phyloP scores from a whole-genome alignment of 2,329 filamentous ascomycete species.

The Rugonectria rugulosa region DNA sequence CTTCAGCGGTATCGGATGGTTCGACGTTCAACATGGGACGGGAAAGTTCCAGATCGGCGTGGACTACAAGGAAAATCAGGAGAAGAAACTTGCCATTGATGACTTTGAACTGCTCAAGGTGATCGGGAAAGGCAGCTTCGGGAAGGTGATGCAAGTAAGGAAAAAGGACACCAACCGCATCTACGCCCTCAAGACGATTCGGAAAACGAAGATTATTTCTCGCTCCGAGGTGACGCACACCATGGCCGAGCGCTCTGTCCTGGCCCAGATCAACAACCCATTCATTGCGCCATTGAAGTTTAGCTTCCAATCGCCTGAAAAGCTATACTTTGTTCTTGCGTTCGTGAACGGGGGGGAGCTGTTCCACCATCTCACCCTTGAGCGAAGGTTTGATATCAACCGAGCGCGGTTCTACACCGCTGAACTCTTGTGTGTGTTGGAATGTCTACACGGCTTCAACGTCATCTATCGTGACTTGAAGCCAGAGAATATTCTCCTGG shows the following conservation, averaged over 20 bases:
- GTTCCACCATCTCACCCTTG: slow-evolving; percentile 94
- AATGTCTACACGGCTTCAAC: slow-evolving; percentile 96
- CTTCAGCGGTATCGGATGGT: slow-evolving; percentile 83
- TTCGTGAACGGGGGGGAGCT: slow-evolving; percentile 98
- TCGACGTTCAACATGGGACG: slow-evolving; percentile 86
- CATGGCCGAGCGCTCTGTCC: slow-evolving; percentile 89
- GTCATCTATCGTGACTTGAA: slow-evolving; percentile 83
- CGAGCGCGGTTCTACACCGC: slow-evolving; percentile 94
- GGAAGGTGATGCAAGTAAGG: slow-evolving; percentile 98
- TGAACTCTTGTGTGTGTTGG: slow-evolving; percentile 89
- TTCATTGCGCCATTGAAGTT: slow-evolving; percentile 99
- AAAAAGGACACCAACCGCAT: slow-evolving; percentile 97
- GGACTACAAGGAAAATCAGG: slow-evolving; percentile 90
- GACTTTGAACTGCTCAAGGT: slow-evolving; percentile 97
- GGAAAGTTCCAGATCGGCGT: slow-evolving; percentile 90
- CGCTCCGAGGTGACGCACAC: slow-evolving; percentile 96
- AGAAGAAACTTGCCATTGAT: slow-evolving; percentile 87
- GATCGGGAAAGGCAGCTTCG: slow-evolving; percentile 95
- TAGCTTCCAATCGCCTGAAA: slow-evolving; percentile 96
- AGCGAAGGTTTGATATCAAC: slow-evolving; percentile 97
- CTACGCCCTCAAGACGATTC: slow-evolving; percentile 98
- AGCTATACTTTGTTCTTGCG: slow-evolving; percentile 92
- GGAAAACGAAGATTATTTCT: slow-evolving; percentile 97
- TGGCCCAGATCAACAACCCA: slow-evolving; percentile 98
- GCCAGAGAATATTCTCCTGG: slow-evolving; percentile 91